Percentiles rank a stretch among this genome's conserved stretches.
Evolutionary conservation across 2,329 filamentous ascomycete species (phyloP).

Genomic region (Trichoderma hamatum): DNA sequence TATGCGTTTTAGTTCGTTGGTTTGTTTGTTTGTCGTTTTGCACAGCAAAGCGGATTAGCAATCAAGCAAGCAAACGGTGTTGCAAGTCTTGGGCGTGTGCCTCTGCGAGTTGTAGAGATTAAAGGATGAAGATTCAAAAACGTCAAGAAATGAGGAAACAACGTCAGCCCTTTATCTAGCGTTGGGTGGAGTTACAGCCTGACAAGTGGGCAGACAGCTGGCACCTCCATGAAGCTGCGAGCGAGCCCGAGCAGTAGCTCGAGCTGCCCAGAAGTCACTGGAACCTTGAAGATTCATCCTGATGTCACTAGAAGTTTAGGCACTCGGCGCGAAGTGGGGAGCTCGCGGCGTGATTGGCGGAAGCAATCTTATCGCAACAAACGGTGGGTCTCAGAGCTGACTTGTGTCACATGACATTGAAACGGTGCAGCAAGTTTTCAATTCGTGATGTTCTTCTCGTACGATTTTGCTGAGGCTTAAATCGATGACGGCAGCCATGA

Average conservation of each 20-base stretch:
- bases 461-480: too few species aligned
- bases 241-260: slow-evolving; percentile 30
- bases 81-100: slow-evolving; percentile 12
- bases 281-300: slow-evolving; percentile 39
- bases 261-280: slow-evolving; percentile 38
- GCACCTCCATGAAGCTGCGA: slow-evolving; percentile 28
- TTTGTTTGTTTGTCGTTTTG: neutral
- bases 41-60: slow-evolving; percentile 3
- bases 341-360: slow-evolving; percentile 31
- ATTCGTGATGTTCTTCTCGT: too few species aligned
- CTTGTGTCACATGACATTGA: slow-evolving; percentile 37
- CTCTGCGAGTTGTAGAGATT: neutral
- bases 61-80: slow-evolving; percentile 7
- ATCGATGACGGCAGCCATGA: slow-evolving; percentile 41
- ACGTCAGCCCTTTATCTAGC: slow-evolving; percentile 16
- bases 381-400: neutral
- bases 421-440: too few species aligned
- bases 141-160: neutral
- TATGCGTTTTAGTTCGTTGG: neutral
- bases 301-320: slow-evolving; percentile 40
- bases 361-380: slow-evolving; percentile 34
- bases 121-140: neutral
- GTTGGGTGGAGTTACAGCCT: slow-evolving; percentile 20
- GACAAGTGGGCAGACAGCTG: slow-evolving; percentile 20
- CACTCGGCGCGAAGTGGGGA: slow-evolving; percentile 30